A percentile compares a stretch with the other conserved stretches of the same genome.
These are phyloP conservation scores for Vaucheria bursata DNA, from an alignment of 352 stramenopile species.

Conservation along the genomic window DNA sequence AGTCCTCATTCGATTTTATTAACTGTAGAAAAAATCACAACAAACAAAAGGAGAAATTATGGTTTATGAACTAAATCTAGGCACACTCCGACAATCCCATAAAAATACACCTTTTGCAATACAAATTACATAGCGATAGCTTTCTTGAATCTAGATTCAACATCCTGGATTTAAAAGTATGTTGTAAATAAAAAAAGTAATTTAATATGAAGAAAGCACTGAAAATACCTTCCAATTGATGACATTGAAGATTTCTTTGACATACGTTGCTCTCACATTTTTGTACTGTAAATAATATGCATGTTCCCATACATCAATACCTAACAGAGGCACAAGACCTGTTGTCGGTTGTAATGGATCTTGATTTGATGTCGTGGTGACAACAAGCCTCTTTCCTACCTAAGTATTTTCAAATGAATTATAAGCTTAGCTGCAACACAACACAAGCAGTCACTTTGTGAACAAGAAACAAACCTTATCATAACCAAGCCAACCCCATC, in stretches of 20 bases:
- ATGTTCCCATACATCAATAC: constrained; percentile 96
- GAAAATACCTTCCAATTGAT: constrained; percentile 82
- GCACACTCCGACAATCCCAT: too few species aligned
- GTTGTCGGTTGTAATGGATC: constrained; percentile 86
- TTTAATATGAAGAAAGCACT: too few species aligned
- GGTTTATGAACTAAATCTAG: too few species aligned
- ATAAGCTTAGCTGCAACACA: not conserved
- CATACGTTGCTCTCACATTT: constrained; percentile 86
- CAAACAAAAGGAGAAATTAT: too few species aligned
- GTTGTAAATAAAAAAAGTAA: not conserved
- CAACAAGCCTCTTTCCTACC: constrained; percentile 55
- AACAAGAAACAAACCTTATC: constrained; percentile 46
- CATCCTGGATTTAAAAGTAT: not conserved
- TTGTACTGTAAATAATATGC: constrained; percentile 93
- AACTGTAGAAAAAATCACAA: too few species aligned
- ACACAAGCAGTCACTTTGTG: not conserved
- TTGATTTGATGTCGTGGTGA: constrained; percentile 84
- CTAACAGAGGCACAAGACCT: constrained; percentile 86
- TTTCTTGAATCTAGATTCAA: not conserved
- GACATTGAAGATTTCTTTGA: constrained; percentile 84
- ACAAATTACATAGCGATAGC: not conserved
- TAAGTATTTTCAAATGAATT: not conserved
- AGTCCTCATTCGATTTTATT: too few species aligned
- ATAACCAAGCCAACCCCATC: constrained; percentile 90
- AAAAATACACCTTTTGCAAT: too few species aligned